These are phyloP conservation scores for Boletus sp. DNA, from an alignment of 768 basidiomycete species.

Conservation along the genomic window DNA sequence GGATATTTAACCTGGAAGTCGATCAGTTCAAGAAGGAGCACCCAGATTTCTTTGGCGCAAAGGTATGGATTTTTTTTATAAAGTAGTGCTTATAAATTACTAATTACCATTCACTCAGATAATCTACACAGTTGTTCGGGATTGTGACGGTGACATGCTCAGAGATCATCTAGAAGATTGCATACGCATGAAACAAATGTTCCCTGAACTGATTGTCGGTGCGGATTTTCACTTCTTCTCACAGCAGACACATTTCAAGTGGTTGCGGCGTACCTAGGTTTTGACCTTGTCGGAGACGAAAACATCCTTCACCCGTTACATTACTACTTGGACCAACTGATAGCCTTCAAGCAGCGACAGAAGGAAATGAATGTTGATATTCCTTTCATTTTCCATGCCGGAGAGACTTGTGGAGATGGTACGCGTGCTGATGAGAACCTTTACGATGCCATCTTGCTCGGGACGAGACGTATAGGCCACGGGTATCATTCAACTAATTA, in stretches of 20 bases:
- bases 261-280: constrained; percentile 43
- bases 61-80: constrained; percentile 36
- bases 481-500: constrained; percentile 43
- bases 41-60: constrained; percentile 66
- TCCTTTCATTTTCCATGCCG: constrained; percentile 79
- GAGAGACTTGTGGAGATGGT: constrained; percentile 80
- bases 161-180: constrained; percentile 74
- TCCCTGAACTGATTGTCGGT: constrained; percentile 73
- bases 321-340: constrained; percentile 59
- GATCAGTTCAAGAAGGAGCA: constrained; percentile 55
- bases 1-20: constrained; percentile 50
- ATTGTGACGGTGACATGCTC: constrained; percentile 53
- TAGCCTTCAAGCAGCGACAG: constrained; percentile 56
- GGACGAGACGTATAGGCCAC: constrained; percentile 80
- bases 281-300: constrained; percentile 80
- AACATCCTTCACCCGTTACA: constrained; percentile 57
- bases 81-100: background rate
- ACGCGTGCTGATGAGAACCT: constrained; percentile 67
- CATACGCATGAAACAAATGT: constrained; percentile 67
- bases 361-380: constrained; percentile 54
- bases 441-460: constrained; percentile 76
- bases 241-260: background rate
- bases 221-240: constrained; percentile 3
- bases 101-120: constrained; percentile 40
- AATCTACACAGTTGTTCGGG: constrained; percentile 66